These are phyloP conservation scores for Aspergillus diversus DNA, from an alignment of 495 filamentous ascomycete genomes.

Conservation along the genomic window DNA sequence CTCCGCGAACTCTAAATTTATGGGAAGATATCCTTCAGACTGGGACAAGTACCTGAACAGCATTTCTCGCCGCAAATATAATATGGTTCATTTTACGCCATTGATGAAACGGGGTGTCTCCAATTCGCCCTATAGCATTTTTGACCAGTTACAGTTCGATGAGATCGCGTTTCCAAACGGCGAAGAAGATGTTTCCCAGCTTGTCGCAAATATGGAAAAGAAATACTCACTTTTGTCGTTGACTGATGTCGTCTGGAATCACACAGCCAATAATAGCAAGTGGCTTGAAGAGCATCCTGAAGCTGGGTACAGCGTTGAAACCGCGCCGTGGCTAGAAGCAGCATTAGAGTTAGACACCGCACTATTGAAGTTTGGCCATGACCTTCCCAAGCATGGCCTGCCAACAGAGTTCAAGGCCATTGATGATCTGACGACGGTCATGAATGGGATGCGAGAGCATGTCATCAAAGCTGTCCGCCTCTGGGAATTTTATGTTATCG, in stretches of 20 bases:
- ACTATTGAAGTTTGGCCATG: constrained; percentile 73
- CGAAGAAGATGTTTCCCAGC: constrained; percentile 75
- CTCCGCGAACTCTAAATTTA: constrained; percentile 96
- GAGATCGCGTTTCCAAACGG: constrained; percentile 80
- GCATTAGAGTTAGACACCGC: constrained; percentile 86
- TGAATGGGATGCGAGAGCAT: constrained; percentile 80
- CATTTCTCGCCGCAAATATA: constrained; percentile 88
- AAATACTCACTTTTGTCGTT: constrained; percentile 83
- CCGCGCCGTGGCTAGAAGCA: constrained; percentile 89
- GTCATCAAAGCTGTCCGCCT: constrained; percentile 75
- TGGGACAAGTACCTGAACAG: constrained; percentile 90
- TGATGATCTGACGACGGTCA: constrained; percentile 79
- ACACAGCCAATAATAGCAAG: constrained; percentile 92
- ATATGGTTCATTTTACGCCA: constrained; percentile 98
- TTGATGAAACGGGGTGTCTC: constrained; percentile 85
- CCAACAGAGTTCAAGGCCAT: constrained; percentile 70
- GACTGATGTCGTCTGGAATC: constrained; percentile 98
- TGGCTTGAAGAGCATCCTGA: constrained; percentile 97
- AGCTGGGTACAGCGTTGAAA: constrained; percentile 90
- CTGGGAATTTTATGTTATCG: constrained; percentile 91
- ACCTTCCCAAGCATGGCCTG: constrained; percentile 68
- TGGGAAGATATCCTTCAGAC: constrained; percentile 85
- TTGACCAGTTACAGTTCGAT: constrained; percentile 89
- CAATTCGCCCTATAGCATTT: constrained; percentile 97
- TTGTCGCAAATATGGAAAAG: constrained; percentile 82